Conservation (phyloP, 2,329 filamentous ascomycete species). For the Diaporthe vaccinii region DNA sequence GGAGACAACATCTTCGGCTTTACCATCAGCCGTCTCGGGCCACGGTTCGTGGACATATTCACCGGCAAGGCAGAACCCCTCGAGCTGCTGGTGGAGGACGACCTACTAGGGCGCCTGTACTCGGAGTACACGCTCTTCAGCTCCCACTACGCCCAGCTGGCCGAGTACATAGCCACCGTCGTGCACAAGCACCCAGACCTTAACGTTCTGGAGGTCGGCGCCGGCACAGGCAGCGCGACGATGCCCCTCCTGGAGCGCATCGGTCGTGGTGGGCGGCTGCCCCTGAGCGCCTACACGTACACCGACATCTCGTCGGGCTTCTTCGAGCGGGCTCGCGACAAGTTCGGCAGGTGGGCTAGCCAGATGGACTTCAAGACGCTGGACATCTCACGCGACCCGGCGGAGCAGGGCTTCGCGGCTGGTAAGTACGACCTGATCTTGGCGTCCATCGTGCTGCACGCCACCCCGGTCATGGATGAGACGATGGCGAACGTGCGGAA, state of each 20-base stretch:
- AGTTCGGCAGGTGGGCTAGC: conserved; percentile 45
- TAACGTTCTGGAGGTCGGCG: conserved; percentile 33
- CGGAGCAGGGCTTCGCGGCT: conserved; percentile 49
- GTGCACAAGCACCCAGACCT: conserved; percentile 28
- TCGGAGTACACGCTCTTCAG: conserved; percentile 32
- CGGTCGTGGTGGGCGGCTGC: conserved; percentile 35
- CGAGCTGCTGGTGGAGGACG: conserved; percentile 37
- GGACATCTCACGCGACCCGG: conserved; percentile 47
- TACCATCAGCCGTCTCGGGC: conserved; percentile 32
- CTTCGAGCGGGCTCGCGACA: conserved; percentile 52
- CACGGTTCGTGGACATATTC: conserved; percentile 29
- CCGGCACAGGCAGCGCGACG: too few species aligned
- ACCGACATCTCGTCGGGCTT: conserved; percentile 57
- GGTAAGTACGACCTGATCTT: conserved; percentile 50
- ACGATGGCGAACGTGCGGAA: conserved; percentile 46
- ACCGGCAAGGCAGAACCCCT: conserved; percentile 37
- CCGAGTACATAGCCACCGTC: conserved; percentile 16
- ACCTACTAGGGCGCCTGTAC: conserved; percentile 34
- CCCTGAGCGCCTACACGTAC: conserved; percentile 52
- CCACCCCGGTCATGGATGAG: conserved; percentile 43
- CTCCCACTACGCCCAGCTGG: conserved; percentile 32
- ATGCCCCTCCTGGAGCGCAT: conserved; percentile 34
- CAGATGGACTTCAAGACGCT: conserved; percentile 48
- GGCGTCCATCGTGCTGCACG: conserved; percentile 50
- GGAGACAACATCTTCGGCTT: conserved; percentile 37